Percentiles rank a stretch among this genome's conserved stretches.
Evolutionary conservation across 352 stramenopile genomes (phyloP).

Genomic region (Aphanomyces euteiches): DNA sequence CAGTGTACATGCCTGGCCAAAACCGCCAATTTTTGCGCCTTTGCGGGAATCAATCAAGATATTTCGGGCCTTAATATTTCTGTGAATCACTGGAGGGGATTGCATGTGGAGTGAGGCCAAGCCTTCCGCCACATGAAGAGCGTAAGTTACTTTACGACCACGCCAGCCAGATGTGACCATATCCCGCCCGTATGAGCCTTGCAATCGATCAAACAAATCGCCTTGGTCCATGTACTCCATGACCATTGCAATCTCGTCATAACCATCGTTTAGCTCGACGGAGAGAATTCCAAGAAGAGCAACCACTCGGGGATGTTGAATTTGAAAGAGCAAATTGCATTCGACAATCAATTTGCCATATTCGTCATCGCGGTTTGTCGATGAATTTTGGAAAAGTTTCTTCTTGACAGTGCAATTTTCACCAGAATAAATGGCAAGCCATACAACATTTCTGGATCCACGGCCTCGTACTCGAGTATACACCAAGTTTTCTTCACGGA

Average conservation of each 20-base stretch:
- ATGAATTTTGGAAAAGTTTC: constrained; percentile 48
- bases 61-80: constrained; percentile 90
- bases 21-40: constrained; percentile 47
- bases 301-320: constrained; percentile 74
- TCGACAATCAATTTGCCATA: constrained; percentile 68
- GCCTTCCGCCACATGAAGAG: constrained; percentile 73
- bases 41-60: constrained; percentile 61
- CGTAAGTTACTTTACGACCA: constrained; percentile 63
- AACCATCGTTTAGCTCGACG: constrained; percentile 56
- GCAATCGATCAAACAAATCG: constrained; percentile 61
- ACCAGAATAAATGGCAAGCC: constrained; percentile 61
- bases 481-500: constrained; percentile 52
- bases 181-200: constrained; percentile 36
- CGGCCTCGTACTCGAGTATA: constrained; percentile 77
- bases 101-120: constrained; percentile 88
- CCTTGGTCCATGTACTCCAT: constrained; percentile 80
- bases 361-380: constrained; percentile 37
- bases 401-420: constrained; percentile 69
- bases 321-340: constrained; percentile 74
- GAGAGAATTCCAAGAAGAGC: constrained; percentile 66
- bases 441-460: constrained; percentile 76
- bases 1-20: constrained; percentile 34
- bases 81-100: constrained; percentile 83
- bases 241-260: constrained; percentile 51
- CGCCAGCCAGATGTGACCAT: constrained; percentile 46